Base-by-base conservation (phyloP, 2,329 filamentous ascomycete genomes). In the Scedosporium aurantiacum region DNA sequence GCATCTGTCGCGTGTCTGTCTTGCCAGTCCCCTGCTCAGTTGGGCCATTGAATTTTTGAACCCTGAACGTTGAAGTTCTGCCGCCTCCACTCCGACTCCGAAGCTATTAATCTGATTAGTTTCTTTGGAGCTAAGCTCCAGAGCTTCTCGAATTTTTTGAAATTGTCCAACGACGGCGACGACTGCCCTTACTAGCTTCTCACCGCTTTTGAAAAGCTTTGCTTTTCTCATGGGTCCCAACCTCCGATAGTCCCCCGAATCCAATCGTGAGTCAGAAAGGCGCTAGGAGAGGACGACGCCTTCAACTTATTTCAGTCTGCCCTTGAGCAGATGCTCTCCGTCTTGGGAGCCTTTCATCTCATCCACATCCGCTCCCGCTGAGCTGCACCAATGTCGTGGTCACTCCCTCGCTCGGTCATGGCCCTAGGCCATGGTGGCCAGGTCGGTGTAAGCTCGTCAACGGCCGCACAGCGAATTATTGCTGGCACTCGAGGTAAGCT, bases 21-120 rank as follows among this genome's bases (percentile, higher is more conserved):
- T 7, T 23, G 18, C 8, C 16, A 23, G 18, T 16, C 50, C 23
- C 23, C 50, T 14, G 23, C 12, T 54, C 18, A 54, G 6, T 23
- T 47, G 50, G 7, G 23, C 23, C 50, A 37, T 37, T 54, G 50
- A 23, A 23, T 54, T 54, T 54, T 47, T 14, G 32, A 37, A 8
- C 32, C 32, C n/a, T n/a, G n/a, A n/a, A n/a, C n/a, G n/a, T n/a
- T 37, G 32, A 37, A 37, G 32, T 37, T 6, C 10, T 37, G 32
- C 32, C 32, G 32, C 32, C 32, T 37, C 32, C 32, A 37, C 18
- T 23, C 50, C 50, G 6, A 23, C 23, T 27, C 50, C n/a, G 12
- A 14, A 27, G 2, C 50, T 54, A 12, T 21, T 23, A 10, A 10
- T 12, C 43, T 27, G 58, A 60, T 65, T 61, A 64, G 63, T 66